Evolutionary conservation across 805 yeast genomes (phyloP), one percentile per base, ranked within the genome.

Genomic region (Kuraishia ogatae): DNA sequence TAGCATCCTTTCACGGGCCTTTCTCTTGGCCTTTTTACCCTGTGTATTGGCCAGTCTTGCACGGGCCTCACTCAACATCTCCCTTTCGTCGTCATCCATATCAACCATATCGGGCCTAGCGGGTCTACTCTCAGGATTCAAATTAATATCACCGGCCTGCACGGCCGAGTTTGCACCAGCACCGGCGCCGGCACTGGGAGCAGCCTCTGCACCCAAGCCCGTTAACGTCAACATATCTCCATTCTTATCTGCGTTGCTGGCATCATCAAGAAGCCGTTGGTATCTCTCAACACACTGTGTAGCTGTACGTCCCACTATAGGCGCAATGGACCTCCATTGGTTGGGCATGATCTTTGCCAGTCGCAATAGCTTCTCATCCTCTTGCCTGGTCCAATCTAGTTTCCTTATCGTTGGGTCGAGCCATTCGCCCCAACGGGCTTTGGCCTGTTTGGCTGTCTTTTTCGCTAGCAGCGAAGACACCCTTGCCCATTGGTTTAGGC

Each of bases 241-340:
- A 20, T 23, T 20, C 17, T 3, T 35, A 54, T 60, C 29, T 20
- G 50, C 24, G 20, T 55, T n/a, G n/a, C 60, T 64, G 2, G 68
- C 74, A 52, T 79, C 85, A 53, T 82, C 85, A 19, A 91, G 66
- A 21, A 91, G 72, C 59, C 74, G 77, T 64, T 89, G 96, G 65
- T 90, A 93, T 55, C 97, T 72, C 60, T 90, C 96, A 10, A 89
- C 81, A 68, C 96, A 89, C 57, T 87, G 87, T 15, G 89, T 84
- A 0, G 97, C 93, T 0, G 97, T 89, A 57, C 97, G 74, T 0
- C 92, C 91, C 67, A 92, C 73, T 10, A 84, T 67, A 6, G 88
- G 81, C 1, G 96, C 87, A n/a, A 94, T 88, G 1, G 94, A 83
- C 50, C 96, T 79, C 99, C 99, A 93, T 70, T 92, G 97, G 58